Base-by-base conservation (phyloP, 2,329 filamentous ascomycete species). In the Pyrenophora teres region DNA sequence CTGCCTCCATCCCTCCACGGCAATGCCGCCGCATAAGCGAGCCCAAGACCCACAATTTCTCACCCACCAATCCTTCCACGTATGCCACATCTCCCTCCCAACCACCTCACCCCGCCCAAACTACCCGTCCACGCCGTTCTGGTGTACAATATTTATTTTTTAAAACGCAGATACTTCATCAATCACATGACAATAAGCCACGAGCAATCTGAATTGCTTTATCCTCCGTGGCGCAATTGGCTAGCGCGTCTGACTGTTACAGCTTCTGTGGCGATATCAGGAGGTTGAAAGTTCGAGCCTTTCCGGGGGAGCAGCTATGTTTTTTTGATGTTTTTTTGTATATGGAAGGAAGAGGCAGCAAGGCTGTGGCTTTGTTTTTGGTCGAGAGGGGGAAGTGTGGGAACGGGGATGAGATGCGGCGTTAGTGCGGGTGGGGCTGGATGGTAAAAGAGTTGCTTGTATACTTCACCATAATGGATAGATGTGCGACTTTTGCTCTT, bases 221-320 rank as follows among this genome's bases (percentile, higher is more conserved):
- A 67, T 74, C 71, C 71, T 73, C 72, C 70, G 68, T 75, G 73
- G 72, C 73, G 73, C 73, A 75, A 75, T 75, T 82, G 81, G 80
- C 79, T 83, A 83, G 80, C 80, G 80, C 80, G 81, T 83, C 77
- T 79, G 80, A 82, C 80, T 83, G 80, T 83, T 83, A 82, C 51
- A 46, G 50, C 42, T 37, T 25, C 30, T 42, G 49, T 57, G 42
- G 55, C 51, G 27, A 54, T 50, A 67, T 68, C 65, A 62, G 60
- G 64, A 67, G 64, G 65, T 66, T 68, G 60, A 56, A 67, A 65
- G 64, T 68, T 68, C 65, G 62, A 68, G 64, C 65, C 65, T 65
- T 65, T 54, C 60, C 65, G 65, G 65, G 64, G 65, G 64, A 67
- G 65, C 37, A 40, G 43, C 40, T 37, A 54, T 65, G 54, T 60